Percentiles rank a stretch among this genome's conserved stretches.
Conservation (phyloP, 1,139 yeast species). For the Geotrichum australiense region DNA sequence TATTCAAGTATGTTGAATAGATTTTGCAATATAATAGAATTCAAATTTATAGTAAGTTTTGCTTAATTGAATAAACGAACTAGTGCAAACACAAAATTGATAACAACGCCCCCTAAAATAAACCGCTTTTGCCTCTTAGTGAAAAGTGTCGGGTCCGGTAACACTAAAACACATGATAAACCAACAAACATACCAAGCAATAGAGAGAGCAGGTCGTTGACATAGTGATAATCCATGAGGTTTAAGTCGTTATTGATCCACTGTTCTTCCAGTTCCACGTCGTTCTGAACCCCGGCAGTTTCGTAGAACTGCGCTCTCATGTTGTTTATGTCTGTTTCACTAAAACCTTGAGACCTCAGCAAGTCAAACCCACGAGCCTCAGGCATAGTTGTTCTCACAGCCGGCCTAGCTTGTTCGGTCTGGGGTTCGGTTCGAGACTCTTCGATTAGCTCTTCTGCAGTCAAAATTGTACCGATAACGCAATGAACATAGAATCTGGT, state of each 20-base stretch:
- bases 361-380: constrained; percentile 84
- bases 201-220: constrained; percentile 33
- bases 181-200: constrained; percentile 36
- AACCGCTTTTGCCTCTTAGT: constrained; percentile 31
- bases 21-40: not conserved
- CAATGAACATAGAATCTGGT: constrained; percentile 60
- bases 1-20: constrained; percentile 40
- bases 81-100: constrained; percentile 33
- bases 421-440: constrained; percentile 44
- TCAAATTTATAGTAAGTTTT: not conserved
- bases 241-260: constrained; percentile 62
- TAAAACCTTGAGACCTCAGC: constrained; percentile 73
- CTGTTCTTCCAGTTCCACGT: constrained; percentile 63
- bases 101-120: constrained; percentile 31
- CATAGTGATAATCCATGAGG: constrained; percentile 19
- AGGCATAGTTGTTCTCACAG: constrained; percentile 49
- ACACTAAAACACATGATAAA: constrained; percentile 28
- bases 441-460: constrained; percentile 49
- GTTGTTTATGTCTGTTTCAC: constrained; percentile 65
- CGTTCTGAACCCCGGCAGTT: constrained; percentile 33
- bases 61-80: constrained; percentile 25
- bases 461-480: constrained; percentile 65
- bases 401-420: constrained; percentile 28
- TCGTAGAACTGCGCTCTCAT: constrained; percentile 63
- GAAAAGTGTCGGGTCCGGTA: constrained; percentile 28